phyloP scores from a whole-genome alignment of 345 rosid genomes.

The Eucalyptus curtisii region DNA sequence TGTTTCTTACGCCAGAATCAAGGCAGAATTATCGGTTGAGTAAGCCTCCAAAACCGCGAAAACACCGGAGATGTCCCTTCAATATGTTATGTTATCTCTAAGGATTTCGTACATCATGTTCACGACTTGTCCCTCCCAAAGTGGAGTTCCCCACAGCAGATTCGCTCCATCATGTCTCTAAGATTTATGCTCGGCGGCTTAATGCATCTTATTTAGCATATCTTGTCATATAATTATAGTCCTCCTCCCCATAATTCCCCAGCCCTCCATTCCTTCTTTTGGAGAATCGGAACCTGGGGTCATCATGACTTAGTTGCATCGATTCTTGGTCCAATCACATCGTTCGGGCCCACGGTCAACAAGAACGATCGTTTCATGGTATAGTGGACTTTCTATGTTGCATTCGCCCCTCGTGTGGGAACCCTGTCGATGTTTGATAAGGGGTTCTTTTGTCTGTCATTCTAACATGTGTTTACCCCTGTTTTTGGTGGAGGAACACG shows the following conservation, averaged over 20 bases:
- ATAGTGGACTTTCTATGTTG: background rate
- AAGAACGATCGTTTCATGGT: background rate
- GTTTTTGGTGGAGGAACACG: background rate
- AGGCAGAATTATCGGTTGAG: background rate
- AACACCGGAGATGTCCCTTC: background rate
- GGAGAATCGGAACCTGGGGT: background rate
- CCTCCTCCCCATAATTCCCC: background rate
- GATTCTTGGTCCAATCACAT: background rate
- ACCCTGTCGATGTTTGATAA: background rate
- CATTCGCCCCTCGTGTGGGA: background rate
- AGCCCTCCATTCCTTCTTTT: background rate
- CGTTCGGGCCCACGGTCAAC: background rate
- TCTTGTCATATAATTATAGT: background rate
- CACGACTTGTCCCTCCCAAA: background rate
- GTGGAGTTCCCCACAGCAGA: background rate
- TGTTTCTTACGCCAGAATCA: background rate
- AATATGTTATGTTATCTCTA: background rate
- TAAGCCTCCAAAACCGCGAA: background rate
- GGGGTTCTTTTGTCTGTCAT: background rate
- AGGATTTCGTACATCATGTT: background rate
- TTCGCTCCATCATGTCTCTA: background rate
- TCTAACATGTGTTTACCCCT: accelerated
- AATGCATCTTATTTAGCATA: background rate
- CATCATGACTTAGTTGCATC: background rate
- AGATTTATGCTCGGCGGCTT: background rate